Conservation (phyloP, 345 rosid genomes). For the Reutealis trisperma region DNA sequence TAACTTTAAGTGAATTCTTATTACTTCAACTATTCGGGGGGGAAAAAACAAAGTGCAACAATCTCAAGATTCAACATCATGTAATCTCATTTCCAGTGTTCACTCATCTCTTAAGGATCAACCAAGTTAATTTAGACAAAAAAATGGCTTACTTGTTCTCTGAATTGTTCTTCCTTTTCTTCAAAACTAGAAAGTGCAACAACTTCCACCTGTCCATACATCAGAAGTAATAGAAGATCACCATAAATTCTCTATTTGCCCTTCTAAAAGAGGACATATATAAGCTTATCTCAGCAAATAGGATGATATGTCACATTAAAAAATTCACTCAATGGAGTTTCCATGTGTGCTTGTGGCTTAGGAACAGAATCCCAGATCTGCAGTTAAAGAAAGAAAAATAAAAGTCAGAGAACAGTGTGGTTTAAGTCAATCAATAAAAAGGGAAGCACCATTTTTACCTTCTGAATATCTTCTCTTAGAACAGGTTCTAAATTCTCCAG, state of each 20-base stretch:
- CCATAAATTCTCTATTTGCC: neutral
- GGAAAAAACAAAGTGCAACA: neutral
- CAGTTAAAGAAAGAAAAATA: conserved; percentile 21
- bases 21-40: conserved; percentile 1
- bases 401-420: conserved; percentile 7
- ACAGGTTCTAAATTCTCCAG: conserved; percentile 92
- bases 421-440: conserved; percentile 18
- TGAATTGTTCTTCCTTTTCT: conserved; percentile 94
- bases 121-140: neutral
- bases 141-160: conserved; percentile 71
- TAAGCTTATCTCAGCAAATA: conserved; percentile 5
- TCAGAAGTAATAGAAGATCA: conserved; percentile 16
- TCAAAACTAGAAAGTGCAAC: conserved; percentile 97
- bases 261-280: neutral
- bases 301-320: conserved; percentile 65
- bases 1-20: neutral
- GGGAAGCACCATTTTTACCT: conserved; percentile 49
- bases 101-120: neutral
- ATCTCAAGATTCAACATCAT: neutral
- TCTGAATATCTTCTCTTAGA: conserved; percentile 94
- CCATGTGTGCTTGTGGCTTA: conserved; percentile 89
- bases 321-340: conserved; percentile 93
- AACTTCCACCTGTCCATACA: conserved; percentile 76
- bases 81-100: neutral
- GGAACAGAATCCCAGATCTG: conserved; percentile 99